Conservation (phyloP, 805 yeast species). For the Tetrapisispora iriomotensis region DNA sequence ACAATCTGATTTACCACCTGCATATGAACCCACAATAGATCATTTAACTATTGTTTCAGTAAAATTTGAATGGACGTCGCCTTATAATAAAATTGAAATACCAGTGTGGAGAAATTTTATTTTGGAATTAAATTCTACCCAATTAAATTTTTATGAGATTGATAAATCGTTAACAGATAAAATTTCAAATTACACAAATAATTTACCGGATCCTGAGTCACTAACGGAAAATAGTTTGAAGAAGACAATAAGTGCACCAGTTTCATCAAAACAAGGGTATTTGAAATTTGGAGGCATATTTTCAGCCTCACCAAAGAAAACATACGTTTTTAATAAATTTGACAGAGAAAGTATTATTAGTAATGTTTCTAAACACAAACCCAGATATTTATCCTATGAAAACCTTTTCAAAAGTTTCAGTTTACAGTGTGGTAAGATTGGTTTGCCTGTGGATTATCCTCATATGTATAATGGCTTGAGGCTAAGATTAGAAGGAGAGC, state of each 20-base stretch:
- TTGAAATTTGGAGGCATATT: slow-evolving; percentile 4
- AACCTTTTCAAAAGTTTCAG: slow-evolving; percentile 57
- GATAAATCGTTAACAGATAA: slow-evolving; percentile 27
- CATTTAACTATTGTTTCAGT: slow-evolving; percentile 48
- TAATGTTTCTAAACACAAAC: slow-evolving; percentile 12
- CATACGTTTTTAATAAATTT: slow-evolving; percentile 19
- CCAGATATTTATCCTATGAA: slow-evolving; percentile 23
- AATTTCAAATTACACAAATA: slow-evolving; percentile 19
- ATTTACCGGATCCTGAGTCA: neutral
- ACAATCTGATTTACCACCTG: slow-evolving; percentile 44
- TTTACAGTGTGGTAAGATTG: slow-evolving; percentile 73
- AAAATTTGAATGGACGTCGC: slow-evolving; percentile 69
- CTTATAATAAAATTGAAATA: slow-evolving; percentile 56
- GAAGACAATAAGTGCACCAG: neutral
- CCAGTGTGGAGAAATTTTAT: slow-evolving; percentile 64
- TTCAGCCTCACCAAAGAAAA: slow-evolving; percentile 11
- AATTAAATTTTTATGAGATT: slow-evolving; percentile 55
- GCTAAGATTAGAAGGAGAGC: slow-evolving; percentile 74
- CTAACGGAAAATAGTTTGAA: neutral
- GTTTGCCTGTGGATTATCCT: slow-evolving; percentile 76
- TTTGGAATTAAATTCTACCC: slow-evolving; percentile 79
- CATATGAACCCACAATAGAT: slow-evolving; percentile 55
- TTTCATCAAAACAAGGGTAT: neutral
- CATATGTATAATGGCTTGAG: slow-evolving; percentile 62
- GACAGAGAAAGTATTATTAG: slow-evolving; percentile 21